Base-by-base conservation (phyloP, 2,329 filamentous ascomycete species). In the Purpureocillium takamizusanense region DNA sequence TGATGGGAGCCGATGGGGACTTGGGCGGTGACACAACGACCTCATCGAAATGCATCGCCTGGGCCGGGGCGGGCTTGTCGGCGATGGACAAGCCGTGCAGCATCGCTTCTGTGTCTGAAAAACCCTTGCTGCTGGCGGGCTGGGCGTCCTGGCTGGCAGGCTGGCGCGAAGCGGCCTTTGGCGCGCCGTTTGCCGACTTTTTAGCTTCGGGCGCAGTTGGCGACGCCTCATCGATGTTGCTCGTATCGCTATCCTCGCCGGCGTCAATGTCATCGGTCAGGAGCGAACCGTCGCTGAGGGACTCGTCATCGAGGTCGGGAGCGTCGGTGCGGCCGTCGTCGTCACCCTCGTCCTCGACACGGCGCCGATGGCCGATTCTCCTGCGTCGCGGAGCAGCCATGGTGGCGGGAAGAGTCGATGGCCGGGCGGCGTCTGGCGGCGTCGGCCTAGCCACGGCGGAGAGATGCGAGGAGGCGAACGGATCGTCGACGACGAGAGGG, bases 341-440 rank as follows among this genome's bases (percentile, higher is more conserved):
- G 51, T 84, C 81, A 49, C 73, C 80, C 56, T 85, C 81, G 52
- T 85, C 80, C 59, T 80, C 78, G 48, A 78, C 71, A 50, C 80
- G 76, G 57, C 81, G 78, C 53, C 81, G 76, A 50, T 76, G 76
- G 56, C 78, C 77, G 59, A 83, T 74, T 62, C 78, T 81, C 63
- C 74, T 80, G 60, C 78, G 75, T 55, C 76, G 73, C 53, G 72
- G 58, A 42, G 47, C 53, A 55, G 60, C 54, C 15, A 27, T n/a
- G 31, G 30, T 31, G n/a, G 34, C 36, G n/a, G 35, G 32, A 27
- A 15, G 31, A 46, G 31, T 40, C 27, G 40, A 37, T 35, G 37
- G 31, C 35, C 47, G 45, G 44, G 44, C 42, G 43, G 47, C 36
- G 36, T 16, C 38, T 33, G 31, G 17, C 17, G 36, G n/a, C n/a